Conservation (phyloP, 768 basidiomycete genomes). For the Austroboletus festivus region DNA sequence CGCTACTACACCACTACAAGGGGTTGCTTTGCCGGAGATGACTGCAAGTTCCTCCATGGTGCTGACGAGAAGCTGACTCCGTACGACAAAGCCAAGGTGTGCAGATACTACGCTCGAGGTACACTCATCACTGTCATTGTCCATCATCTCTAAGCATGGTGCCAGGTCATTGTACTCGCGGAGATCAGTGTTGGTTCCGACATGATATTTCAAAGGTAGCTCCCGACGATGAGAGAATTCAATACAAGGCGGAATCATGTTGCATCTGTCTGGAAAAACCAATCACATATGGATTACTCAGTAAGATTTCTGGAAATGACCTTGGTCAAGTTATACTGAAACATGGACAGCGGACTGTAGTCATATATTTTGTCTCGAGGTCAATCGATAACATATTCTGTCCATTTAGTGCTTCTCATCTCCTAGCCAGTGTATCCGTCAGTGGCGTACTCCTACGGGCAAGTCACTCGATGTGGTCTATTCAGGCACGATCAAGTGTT, state of each 20-base stretch:
- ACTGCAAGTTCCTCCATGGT: conserved; percentile 78
- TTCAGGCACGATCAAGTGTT: conserved; percentile 67
- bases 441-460: conserved; percentile 65
- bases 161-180: conserved; percentile 68
- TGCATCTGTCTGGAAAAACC: conserved; percentile 77
- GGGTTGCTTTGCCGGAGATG: conserved; percentile 66
- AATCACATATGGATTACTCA: conserved; percentile 61
- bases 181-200: conserved; percentile 72
- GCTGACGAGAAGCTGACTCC: conserved; percentile 52
- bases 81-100: conserved; percentile 69
- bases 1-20: conserved; percentile 58
- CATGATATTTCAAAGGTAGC: conserved; percentile 40
- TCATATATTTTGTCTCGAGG: conserved; percentile 74
- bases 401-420: conserved; percentile 4
- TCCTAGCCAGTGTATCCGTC: conserved; percentile 62
- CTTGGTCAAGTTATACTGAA: conserved; percentile 5
- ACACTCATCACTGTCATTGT: conserved; percentile 6
- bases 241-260: conserved; percentile 50
- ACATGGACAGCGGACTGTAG: conserved; percentile 56
- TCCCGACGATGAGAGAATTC: conserved; percentile 21
- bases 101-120: conserved; percentile 63
- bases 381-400: conserved; percentile 30
- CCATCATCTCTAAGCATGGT: background rate
- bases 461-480: conserved; percentile 49
- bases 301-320: conserved; percentile 35